These are phyloP conservation scores for Arabis hirsuta DNA, from an alignment of 345 rosid genomes.

Conservation along the genomic window DNA sequence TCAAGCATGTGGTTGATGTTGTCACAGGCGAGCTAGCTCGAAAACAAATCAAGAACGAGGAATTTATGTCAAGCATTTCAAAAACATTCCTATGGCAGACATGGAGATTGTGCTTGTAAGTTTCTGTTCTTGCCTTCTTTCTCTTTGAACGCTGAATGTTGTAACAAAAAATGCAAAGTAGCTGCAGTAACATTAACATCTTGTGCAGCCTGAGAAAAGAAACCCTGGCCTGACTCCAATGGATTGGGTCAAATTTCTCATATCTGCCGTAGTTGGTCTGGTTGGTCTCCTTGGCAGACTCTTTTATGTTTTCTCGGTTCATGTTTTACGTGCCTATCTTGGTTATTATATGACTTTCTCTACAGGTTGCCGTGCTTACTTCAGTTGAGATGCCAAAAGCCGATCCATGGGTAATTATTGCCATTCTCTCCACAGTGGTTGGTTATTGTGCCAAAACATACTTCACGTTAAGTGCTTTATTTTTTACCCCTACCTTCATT, in stretches of 20 bases:
- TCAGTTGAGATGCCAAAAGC: constrained; percentile 80
- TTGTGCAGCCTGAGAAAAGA: constrained; percentile 92
- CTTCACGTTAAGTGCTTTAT: constrained; percentile 78
- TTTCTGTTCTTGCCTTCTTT: constrained; percentile 41
- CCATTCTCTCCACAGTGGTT: constrained; percentile 82
- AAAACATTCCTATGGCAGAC: constrained; percentile 99
- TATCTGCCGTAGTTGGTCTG: constrained; percentile 93
- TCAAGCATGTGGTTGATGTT: constrained; percentile 29
- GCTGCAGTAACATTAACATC: constrained; percentile 18
- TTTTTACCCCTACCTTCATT: constrained; percentile 3
- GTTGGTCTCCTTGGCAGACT: constrained; percentile 52
- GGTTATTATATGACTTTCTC: constrained; percentile 21
- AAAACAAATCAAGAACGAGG: constrained; percentile 64
- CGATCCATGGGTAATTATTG: constrained; percentile 87
- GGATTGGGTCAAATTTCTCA: constrained; percentile 97
- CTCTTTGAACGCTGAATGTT: constrained; percentile 18
- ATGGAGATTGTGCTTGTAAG: constrained; percentile 97
- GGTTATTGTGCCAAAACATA: constrained; percentile 97
- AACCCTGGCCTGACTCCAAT: constrained; percentile 96
- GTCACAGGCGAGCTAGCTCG: constrained; percentile 70
- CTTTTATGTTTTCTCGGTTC: not conserved
- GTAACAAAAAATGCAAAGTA: not conserved
- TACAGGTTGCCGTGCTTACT: constrained; percentile 78
- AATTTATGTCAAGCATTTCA: constrained; percentile 90
- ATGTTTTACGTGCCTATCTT: constrained; percentile 16